A percentile compares a stretch with the other conserved stretches of the same genome.
phyloP scores from a whole-genome alignment of 164 flowering plant genomes.

The Litsea cubeba region DNA sequence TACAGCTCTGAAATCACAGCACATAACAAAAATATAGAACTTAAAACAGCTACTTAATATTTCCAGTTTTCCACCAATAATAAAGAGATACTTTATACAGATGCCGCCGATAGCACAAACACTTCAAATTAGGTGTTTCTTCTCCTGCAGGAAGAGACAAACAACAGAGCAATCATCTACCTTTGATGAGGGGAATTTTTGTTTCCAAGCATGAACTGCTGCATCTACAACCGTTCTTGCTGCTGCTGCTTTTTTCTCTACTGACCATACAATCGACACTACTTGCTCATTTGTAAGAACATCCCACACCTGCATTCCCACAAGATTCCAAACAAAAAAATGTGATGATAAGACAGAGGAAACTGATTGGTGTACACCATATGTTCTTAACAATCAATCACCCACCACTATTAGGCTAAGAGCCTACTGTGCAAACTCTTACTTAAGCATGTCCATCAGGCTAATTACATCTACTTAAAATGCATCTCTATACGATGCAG shows the following conservation, averaged over 20 bases:
- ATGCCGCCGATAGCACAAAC: not conserved
- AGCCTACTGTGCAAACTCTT: not conserved
- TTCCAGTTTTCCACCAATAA: not conserved
- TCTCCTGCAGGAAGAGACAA: constrained; percentile 51
- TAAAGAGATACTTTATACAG: not conserved
- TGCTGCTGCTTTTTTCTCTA: constrained; percentile 39
- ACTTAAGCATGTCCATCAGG: too few species aligned
- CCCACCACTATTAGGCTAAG: not conserved
- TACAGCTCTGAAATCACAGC: too few species aligned
- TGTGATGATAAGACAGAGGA: not conserved
- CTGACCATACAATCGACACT: constrained; percentile 41
- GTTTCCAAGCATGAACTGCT: constrained; percentile 51
- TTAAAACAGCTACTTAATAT: not conserved
- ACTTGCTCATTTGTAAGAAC: constrained; percentile 65
- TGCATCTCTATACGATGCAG: too few species aligned
- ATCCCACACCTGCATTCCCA: constrained; percentile 32
- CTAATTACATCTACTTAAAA: too few species aligned
- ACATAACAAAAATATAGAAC: too few species aligned
- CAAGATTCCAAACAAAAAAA: not conserved
- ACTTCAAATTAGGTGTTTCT: not conserved
- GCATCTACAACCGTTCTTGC: constrained; percentile 63
- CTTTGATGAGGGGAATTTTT: constrained; percentile 47
- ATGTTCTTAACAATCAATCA: not conserved
- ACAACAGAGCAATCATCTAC: constrained; percentile 68
- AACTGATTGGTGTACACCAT: not conserved